Percentiles rank a stretch among this genome's conserved stretches.
These are phyloP conservation scores for Cucumis variabilis DNA, from an alignment of 331 rosid species.

Conservation along the genomic window DNA sequence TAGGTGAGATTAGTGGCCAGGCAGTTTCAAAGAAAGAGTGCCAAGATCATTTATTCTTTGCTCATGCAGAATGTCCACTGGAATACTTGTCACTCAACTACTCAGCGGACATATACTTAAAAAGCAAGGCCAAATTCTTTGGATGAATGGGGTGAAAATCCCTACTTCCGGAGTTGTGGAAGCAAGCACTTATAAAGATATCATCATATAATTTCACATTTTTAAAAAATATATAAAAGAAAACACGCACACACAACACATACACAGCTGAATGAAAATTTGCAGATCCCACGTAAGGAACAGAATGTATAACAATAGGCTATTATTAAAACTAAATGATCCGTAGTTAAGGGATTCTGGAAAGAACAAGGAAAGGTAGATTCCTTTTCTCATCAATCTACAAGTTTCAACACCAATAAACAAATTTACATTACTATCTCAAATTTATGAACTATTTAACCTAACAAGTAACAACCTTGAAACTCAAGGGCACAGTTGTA, in stretches of 20 bases:
- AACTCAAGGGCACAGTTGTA: no score
- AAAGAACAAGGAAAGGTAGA: conserved; percentile 16
- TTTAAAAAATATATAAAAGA: no score
- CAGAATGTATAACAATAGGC: not conserved
- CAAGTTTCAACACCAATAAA: not conserved
- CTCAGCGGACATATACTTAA: not conserved
- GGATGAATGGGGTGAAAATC: not conserved
- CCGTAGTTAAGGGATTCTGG: not conserved
- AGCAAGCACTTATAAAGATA: conserved; percentile 14
- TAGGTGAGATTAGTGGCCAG: not conserved
- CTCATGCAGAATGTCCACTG: not conserved
- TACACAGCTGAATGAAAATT: not conserved
- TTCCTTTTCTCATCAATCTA: not conserved
- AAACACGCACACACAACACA: not conserved
- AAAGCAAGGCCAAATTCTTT: not conserved
- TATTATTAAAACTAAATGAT: not conserved
- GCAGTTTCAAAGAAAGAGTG: not conserved
- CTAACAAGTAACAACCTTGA: not conserved
- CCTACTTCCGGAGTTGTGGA: not conserved
- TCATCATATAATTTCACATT: not conserved
- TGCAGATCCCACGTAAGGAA: not conserved
- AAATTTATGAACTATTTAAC: not conserved
- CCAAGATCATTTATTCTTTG: not conserved
- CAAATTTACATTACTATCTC: not conserved
- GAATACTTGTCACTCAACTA: not conserved